A percentile compares a stretch with the other conserved stretches of the same genome.
Conservation (phyloP, 768 basidiomycete species). For the Chalciporus chontae region DNA sequence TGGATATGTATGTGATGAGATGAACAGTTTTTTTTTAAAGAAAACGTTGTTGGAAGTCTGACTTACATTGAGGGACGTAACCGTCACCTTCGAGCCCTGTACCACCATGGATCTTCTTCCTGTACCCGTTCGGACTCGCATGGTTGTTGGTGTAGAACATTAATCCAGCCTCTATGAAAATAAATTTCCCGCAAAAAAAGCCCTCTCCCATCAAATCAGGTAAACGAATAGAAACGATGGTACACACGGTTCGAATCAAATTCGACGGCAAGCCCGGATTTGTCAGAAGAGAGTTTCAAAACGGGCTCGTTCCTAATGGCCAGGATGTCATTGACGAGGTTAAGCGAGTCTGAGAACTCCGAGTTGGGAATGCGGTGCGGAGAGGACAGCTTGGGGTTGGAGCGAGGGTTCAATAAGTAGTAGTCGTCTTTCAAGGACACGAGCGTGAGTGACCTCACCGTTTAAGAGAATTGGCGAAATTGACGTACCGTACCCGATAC, state of each 20-base stretch:
- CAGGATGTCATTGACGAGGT: constrained; percentile 40
- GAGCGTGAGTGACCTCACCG: neutral
- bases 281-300: constrained; percentile 51
- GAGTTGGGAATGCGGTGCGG: constrained; percentile 48
- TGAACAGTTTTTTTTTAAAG: neutral
- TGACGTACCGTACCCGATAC: constrained; percentile 53
- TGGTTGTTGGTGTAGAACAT: constrained; percentile 72
- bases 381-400: constrained; percentile 29
- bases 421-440: constrained; percentile 51
- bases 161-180: constrained; percentile 57
- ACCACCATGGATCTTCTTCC: constrained; percentile 76
- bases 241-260: constrained; percentile 70
- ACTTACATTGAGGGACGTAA: constrained; percentile 56
- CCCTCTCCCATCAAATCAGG: neutral
- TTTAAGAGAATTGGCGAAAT: neutral
- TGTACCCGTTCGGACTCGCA: constrained; percentile 43
- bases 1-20: constrained; percentile 23
- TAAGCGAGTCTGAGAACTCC: constrained; percentile 39
- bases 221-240: neutral
- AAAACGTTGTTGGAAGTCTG: neutral
- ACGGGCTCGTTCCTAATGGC: constrained; percentile 38
- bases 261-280: constrained; percentile 55
- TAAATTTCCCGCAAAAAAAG: no score
- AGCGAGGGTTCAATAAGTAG: constrained; percentile 48
- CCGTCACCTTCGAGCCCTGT: constrained; percentile 57